These are phyloP conservation scores for Cercospora zeae-maydis DNA, from an alignment of 2,329 filamentous ascomycete genomes.

Conservation along the genomic window DNA sequence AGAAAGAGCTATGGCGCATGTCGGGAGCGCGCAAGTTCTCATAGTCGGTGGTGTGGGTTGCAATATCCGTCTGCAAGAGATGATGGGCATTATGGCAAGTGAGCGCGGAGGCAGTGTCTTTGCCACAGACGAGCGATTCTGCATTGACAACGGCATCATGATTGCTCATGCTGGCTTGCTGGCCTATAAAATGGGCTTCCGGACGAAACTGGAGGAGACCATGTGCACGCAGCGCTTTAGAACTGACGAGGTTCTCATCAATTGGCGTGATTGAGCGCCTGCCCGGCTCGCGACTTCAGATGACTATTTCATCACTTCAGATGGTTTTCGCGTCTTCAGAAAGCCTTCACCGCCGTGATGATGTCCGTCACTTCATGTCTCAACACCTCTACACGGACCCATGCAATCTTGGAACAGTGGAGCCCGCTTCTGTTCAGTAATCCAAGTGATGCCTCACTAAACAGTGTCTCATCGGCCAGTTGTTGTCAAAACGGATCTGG, in stretches of 20 bases:
- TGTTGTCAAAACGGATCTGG: background rate
- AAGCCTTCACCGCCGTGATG: no score
- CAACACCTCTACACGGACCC: background rate
- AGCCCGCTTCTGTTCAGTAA: background rate
- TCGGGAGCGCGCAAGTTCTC: conserved; percentile 82
- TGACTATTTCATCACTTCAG: background rate
- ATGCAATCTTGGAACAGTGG: background rate
- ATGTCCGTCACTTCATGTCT: background rate
- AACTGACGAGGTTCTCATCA: conserved; percentile 50
- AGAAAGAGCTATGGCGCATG: conserved; percentile 96
- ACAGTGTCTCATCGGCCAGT: background rate
- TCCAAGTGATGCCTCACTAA: background rate
- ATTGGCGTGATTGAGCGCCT: conserved; percentile 43
- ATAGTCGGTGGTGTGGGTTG: conserved; percentile 95
- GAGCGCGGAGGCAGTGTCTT: conserved; percentile 87
- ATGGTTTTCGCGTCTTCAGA: background rate
- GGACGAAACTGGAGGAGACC: conserved; percentile 72
- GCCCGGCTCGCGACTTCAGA: background rate
- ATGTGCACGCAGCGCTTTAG: conserved; percentile 59
- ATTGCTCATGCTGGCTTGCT: conserved; percentile 93
- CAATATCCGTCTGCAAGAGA: conserved; percentile 89
- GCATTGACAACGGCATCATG: conserved; percentile 99
- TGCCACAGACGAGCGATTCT: conserved; percentile 94
- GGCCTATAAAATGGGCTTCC: conserved; percentile 77
- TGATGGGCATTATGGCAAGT: conserved; percentile 95